phyloP scores from a whole-genome alignment of 441 rosid genomes.

The Arabidopsis hybrid region DNA sequence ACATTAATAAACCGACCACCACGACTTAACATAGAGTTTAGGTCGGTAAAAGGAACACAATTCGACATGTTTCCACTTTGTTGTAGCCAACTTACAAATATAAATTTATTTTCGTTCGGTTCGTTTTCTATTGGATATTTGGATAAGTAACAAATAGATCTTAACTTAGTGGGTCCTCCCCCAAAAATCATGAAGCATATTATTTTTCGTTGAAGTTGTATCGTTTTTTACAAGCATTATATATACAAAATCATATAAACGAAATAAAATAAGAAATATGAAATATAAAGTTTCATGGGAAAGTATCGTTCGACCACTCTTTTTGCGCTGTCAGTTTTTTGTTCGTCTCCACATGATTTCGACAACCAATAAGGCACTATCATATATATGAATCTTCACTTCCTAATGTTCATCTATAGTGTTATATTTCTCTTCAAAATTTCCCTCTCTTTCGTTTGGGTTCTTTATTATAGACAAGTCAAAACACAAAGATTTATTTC shows the following conservation, averaged over 20 bases:
- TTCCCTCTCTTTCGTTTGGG: neutral
- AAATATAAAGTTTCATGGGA: constrained; percentile 30
- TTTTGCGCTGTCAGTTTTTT: constrained; percentile 39
- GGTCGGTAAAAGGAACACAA: constrained; percentile 48
- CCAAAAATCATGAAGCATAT: neutral
- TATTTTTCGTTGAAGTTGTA: constrained; percentile 4
- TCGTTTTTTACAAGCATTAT: neutral
- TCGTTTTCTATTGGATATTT: constrained; percentile 1
- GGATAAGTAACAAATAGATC: constrained; percentile 29
- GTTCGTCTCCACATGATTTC: constrained; percentile 45
- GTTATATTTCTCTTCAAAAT: neutral
- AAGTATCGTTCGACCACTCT: constrained; percentile 45
- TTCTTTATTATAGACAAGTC: neutral
- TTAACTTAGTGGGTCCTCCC: constrained; percentile 23
- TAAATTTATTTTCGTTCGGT: constrained; percentile 11
- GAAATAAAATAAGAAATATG: neutral
- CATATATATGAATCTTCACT: constrained; percentile 32
- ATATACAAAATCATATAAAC: neutral
- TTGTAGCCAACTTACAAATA: constrained; percentile 30
- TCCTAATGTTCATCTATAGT: neutral
- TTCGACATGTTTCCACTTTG: constrained; percentile 46
- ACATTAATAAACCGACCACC: constrained; percentile 37
- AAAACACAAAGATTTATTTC: neutral
- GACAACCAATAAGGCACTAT: constrained; percentile 43
- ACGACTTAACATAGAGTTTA: constrained; percentile 24